phyloP scores from a whole-genome alignment of 805 yeast species.

The Schwanniomyces vanrijiae region DNA sequence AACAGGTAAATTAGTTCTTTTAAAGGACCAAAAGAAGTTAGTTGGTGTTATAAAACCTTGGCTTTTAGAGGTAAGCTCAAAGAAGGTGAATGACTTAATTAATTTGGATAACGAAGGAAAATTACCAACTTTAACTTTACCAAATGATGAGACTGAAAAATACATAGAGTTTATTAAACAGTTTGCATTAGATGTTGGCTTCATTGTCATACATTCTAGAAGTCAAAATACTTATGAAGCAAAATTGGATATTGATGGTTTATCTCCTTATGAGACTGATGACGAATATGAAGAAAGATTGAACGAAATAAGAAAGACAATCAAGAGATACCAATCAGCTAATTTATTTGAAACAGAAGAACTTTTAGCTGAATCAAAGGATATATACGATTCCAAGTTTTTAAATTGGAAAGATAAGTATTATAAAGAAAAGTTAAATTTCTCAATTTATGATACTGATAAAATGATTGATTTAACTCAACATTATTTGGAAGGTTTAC shows the following conservation, averaged over 20 bases:
- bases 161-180: slow-evolving; percentile 62
- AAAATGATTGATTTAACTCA: slow-evolving; percentile 63
- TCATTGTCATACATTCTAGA: slow-evolving; percentile 63
- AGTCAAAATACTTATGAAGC: slow-evolving; percentile 57
- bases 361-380: slow-evolving; percentile 47
- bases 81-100: slow-evolving; percentile 32
- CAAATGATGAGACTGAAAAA: slow-evolving; percentile 44
- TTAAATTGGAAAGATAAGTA: slow-evolving; percentile 82
- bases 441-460: slow-evolving; percentile 60
- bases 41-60: slow-evolving; percentile 58
- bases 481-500: slow-evolving; percentile 90
- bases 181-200: slow-evolving; percentile 66
- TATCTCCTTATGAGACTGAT: slow-evolving; percentile 63
- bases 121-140: slow-evolving; percentile 36
- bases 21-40: slow-evolving; percentile 74
- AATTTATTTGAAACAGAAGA: slow-evolving; percentile 61
- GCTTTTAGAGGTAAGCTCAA: slow-evolving; percentile 37
- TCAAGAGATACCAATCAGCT: slow-evolving; percentile 68
- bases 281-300: slow-evolving; percentile 62
- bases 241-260: slow-evolving; percentile 71
- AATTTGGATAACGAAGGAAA: slow-evolving; percentile 29
- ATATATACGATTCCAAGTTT: slow-evolving; percentile 72
- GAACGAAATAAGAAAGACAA: slow-evolving; percentile 47
- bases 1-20: slow-evolving; percentile 60
- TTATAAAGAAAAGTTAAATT: slow-evolving; percentile 77